A percentile compares a stretch with the other conserved stretches of the same genome.
Conservation (phyloP, 108 stramenopile species). For the Nannochloropsis granulata region DNA sequence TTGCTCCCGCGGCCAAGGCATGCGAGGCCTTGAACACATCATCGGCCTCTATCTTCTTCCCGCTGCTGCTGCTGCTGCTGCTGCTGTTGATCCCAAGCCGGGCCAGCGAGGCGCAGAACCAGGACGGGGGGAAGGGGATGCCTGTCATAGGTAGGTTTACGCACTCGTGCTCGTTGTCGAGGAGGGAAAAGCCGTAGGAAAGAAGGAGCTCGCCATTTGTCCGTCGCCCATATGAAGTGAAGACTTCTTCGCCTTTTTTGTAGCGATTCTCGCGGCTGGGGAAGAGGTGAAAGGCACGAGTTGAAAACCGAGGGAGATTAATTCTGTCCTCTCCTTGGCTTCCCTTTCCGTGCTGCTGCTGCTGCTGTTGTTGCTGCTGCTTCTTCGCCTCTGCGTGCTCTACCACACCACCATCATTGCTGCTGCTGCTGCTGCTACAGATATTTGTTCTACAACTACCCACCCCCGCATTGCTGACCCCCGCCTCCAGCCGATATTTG, state of each 20-base stretch:
- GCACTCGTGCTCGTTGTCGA: constrained; percentile 45
- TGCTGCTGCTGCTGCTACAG: not conserved
- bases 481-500: constrained; percentile 27
- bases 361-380: not conserved
- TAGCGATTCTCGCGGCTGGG: constrained; percentile 34
- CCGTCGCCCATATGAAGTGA: constrained; percentile 48
- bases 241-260: constrained; percentile 31
- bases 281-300: constrained; percentile 29
- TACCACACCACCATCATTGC: constrained; percentile 27
- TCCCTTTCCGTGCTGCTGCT: not conserved
- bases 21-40: not conserved
- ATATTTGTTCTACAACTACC: not conserved
- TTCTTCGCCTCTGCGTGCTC: not conserved
- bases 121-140: not conserved
- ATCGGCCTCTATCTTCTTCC: not conserved
- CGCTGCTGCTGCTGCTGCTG: not conserved
- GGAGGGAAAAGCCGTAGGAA: constrained; percentile 48
- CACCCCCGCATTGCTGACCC: not conserved
- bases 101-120: not conserved
- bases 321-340: not conserved
- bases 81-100: not conserved
- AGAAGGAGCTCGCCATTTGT: constrained; percentile 41
- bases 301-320: not conserved
- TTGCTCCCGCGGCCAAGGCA: not conserved
- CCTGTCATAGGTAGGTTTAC: not conserved